Conservation (phyloP, 805 yeast species). For the Lachancea lanzarotensis region DNA sequence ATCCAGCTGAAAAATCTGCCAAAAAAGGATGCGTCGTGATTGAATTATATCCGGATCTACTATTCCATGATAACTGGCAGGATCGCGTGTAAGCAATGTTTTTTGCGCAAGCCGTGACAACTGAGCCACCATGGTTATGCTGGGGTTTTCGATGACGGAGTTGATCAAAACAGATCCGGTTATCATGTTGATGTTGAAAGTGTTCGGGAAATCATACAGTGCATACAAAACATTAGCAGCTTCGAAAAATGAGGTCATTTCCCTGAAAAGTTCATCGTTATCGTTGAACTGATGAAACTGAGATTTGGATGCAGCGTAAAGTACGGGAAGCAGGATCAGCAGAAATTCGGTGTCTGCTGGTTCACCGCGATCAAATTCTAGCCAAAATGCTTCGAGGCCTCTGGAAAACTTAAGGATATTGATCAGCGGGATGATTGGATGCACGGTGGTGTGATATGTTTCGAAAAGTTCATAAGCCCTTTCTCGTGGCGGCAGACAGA, state of each 20-base stretch:
- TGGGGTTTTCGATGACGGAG: slow-evolving; percentile 50
- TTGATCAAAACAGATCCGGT: slow-evolving; percentile 45
- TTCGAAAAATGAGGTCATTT: slow-evolving; percentile 44
- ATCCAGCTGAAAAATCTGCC: slow-evolving; percentile 59
- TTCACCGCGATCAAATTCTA: slow-evolving; percentile 15
- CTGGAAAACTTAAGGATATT: slow-evolving; percentile 39
- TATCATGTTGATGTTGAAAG: slow-evolving; percentile 36
- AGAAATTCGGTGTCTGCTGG: slow-evolving; percentile 39
- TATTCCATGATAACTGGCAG: slow-evolving; percentile 45
- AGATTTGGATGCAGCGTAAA: slow-evolving; percentile 53
- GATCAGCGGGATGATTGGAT: slow-evolving; percentile 48
- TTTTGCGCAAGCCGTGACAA: slow-evolving; percentile 52
- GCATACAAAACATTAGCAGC: slow-evolving; percentile 45
- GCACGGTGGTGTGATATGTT: slow-evolving; percentile 47
- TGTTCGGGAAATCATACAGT: slow-evolving; percentile 46
- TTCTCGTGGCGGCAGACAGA: slow-evolving; percentile 41
- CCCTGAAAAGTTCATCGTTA: slow-evolving; percentile 33
- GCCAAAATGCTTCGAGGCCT: slow-evolving; percentile 48
- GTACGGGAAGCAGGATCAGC: slow-evolving; percentile 44
- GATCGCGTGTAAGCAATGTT: slow-evolving; percentile 53
- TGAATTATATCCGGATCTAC: slow-evolving; percentile 44
- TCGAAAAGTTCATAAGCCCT: slow-evolving; percentile 43
- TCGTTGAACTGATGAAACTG: slow-evolving; percentile 54
- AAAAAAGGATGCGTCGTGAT: slow-evolving; percentile 54
- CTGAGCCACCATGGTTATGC: slow-evolving; percentile 48